Base-by-base conservation (phyloP, 139 green algal species). In the Chlamydomonas incerta region DNA sequence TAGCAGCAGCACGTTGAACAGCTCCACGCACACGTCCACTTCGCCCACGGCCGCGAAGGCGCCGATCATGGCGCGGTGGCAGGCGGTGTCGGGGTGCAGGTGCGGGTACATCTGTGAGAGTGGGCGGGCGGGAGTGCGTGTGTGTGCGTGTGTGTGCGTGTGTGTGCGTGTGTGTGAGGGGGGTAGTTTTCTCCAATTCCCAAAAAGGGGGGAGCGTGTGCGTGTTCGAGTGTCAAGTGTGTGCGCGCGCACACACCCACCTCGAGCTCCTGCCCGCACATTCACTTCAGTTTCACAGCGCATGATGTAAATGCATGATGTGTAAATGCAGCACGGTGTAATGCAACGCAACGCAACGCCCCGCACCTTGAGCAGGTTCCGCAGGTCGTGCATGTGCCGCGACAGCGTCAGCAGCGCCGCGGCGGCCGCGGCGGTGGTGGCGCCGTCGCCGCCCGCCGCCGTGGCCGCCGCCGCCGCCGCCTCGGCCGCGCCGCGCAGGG, bases 61-160 rank as follows among this genome's bases (percentile, higher is more conserved):
- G 0, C 50, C 74, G 57, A 90, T 81, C 74, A 90, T 86, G 74
- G 66, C 50, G 24, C 87, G 74, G 81, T 76, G 86, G 69, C 77
- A 58, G 24, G 67, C 26, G 55, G 47, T 5, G 67, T 88, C 87
- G 10, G 69, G 71, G 58, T 87, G 74, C 17, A 79, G 35, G 50
- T 79, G 66, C 23, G 73, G 55, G 66, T 88, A 80, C 33, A 68
- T 60, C 74, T 83, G 83, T 10, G 67, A 74, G 65, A 0, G 29
- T 62, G n/a, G 47, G 33, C 37, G n/a, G 57, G 50, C n/a, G n/a
- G n/a, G n/a, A n/a, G n/a, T n/a, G n/a, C n/a, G n/a, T n/a, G n/a
- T n/a, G n/a, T n/a, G n/a, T n/a, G n/a, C n/a, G n/a, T n/a, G n/a
- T n/a, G n/a, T n/a, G n/a, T n/a, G n/a, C n/a, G n/a, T n/a, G n/a